These are phyloP conservation scores for Spergularia marina DNA, from an alignment of 148 eudicot genomes.

Conservation along the genomic window DNA sequence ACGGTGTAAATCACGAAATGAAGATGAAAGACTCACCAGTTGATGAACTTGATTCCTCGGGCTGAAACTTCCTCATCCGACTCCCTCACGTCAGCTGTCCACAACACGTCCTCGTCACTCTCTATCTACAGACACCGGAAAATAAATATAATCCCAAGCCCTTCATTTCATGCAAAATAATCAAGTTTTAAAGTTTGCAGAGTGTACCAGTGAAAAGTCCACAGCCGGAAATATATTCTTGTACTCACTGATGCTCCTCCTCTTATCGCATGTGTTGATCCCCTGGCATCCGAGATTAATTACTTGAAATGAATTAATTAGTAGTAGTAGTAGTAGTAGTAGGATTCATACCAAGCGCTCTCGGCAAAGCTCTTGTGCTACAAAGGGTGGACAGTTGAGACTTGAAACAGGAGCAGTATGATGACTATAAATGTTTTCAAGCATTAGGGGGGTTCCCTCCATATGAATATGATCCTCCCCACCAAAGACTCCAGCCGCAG, in stretches of 20 bases:
- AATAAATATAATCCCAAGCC: no score
- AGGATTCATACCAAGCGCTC: conserved; percentile 54
- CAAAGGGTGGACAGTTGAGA: conserved; percentile 56
- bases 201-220: conserved; percentile 74
- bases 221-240: conserved; percentile 63
- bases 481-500: conserved; percentile 81
- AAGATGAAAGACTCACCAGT: conserved; percentile 36
- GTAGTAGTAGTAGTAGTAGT: no score
- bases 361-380: conserved; percentile 79
- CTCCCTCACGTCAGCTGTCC: conserved; percentile 62
- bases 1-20: background rate
- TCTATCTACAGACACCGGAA: conserved; percentile 42
- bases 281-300: conserved; percentile 87
- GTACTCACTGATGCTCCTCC: conserved; percentile 68
- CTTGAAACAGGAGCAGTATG: conserved; percentile 67
- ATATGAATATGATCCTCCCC: conserved; percentile 39
- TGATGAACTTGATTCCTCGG: conserved; percentile 63
- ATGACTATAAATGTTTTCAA: conserved; percentile 46
- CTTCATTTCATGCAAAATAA: no score
- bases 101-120: conserved; percentile 56
- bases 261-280: conserved; percentile 71
- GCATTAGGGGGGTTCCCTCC: conserved; percentile 59
- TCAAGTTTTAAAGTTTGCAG: background rate
- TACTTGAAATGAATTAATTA: no score
- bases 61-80: conserved; percentile 57